A percentile compares a stretch with the other conserved stretches of the same genome.
Conservation (phyloP, 2,329 filamentous ascomycete species). For the Rutstroemia sydowiana region DNA sequence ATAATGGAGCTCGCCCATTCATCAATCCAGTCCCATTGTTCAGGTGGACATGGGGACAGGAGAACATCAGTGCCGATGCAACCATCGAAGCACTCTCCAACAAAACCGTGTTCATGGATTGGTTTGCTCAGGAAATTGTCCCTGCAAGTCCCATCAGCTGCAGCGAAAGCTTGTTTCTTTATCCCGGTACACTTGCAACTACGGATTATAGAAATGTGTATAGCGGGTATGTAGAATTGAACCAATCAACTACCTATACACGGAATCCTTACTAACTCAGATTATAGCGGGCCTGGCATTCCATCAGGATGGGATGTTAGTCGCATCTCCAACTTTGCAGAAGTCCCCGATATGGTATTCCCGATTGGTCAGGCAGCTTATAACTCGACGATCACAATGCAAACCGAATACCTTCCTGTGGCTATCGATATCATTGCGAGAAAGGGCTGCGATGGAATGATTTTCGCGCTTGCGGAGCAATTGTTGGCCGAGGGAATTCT, state of each 20-base stretch:
- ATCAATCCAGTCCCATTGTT: slow-evolving; percentile 41
- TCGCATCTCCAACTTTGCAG: slow-evolving; percentile 39
- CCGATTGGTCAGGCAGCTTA: slow-evolving; percentile 35
- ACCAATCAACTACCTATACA: background rate
- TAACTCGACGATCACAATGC: slow-evolving; percentile 39
- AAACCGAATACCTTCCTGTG: slow-evolving; percentile 47
- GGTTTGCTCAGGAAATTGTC: slow-evolving; percentile 41
- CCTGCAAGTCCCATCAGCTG: slow-evolving; percentile 36
- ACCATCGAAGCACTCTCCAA: slow-evolving; percentile 39
- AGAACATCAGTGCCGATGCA: slow-evolving; percentile 30
- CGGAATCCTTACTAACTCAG: background rate
- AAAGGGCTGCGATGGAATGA: slow-evolving; percentile 52
- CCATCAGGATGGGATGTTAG: slow-evolving; percentile 40
- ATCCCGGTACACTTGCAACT: slow-evolving; percentile 36
- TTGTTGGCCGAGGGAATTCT: slow-evolving; percentile 43
- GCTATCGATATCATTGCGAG: slow-evolving; percentile 50
- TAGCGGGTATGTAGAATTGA: slow-evolving; percentile 12
- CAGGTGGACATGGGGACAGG: slow-evolving; percentile 41
- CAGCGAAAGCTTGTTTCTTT: slow-evolving; percentile 42
- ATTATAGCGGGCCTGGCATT: slow-evolving; percentile 32
- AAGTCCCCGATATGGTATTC: slow-evolving; percentile 40
- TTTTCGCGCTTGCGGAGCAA: slow-evolving; percentile 46
- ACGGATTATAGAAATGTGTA: slow-evolving; percentile 40
- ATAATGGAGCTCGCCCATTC: slow-evolving; percentile 40
- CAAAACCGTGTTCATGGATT: slow-evolving; percentile 41